Percentiles rank a stretch among this genome's conserved stretches.
Conservation (phyloP, 1,284 basidiomycete species). For the Tilletia indica region DNA sequence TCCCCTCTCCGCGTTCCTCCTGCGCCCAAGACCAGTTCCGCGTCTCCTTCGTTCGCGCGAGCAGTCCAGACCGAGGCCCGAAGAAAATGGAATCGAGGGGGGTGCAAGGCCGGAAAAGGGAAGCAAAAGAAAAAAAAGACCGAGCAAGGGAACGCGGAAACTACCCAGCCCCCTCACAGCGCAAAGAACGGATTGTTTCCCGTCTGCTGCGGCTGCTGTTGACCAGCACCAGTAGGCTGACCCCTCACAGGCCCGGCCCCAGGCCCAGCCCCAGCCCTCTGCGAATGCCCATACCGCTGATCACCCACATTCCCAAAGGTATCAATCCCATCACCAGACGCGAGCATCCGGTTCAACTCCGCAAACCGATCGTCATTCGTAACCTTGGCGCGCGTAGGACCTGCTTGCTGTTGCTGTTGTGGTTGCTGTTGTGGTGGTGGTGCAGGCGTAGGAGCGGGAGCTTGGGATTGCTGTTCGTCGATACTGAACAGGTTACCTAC, state of each 20-base stretch:
- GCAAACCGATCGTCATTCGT: conserved; percentile 34
- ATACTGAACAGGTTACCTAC: conserved; percentile 42
- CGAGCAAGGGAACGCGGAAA: not conserved
- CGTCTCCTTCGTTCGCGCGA: not conserved
- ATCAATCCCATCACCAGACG: conserved; percentile 51
- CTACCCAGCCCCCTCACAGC: conserved; percentile 22
- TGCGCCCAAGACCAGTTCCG: not conserved
- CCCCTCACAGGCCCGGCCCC: not conserved
- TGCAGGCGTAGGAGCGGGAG: conserved; percentile 23
- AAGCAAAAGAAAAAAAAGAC: not conserved
- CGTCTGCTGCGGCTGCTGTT: conserved; percentile 21
- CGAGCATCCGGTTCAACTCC: conserved; percentile 52
- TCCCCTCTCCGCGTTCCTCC: too few species aligned
- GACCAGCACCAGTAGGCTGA: conserved; percentile 12
- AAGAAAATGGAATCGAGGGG: not conserved
- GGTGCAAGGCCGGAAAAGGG: not conserved
- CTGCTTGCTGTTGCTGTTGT: conserved; percentile 24
- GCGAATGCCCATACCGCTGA: conserved; percentile 29
- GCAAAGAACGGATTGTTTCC: conserved; percentile 48
- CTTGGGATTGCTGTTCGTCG: conserved; percentile 15
- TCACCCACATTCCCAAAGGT: conserved; percentile 55
- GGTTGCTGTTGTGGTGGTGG: conserved; percentile 23
- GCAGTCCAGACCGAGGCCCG: not conserved
- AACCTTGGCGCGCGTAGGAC: conserved; percentile 32
- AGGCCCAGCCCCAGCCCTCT: not conserved